These are phyloP conservation scores for Ustilago esculenta DNA, from an alignment of 1,284 basidiomycete genomes.

Conservation along the genomic window DNA sequence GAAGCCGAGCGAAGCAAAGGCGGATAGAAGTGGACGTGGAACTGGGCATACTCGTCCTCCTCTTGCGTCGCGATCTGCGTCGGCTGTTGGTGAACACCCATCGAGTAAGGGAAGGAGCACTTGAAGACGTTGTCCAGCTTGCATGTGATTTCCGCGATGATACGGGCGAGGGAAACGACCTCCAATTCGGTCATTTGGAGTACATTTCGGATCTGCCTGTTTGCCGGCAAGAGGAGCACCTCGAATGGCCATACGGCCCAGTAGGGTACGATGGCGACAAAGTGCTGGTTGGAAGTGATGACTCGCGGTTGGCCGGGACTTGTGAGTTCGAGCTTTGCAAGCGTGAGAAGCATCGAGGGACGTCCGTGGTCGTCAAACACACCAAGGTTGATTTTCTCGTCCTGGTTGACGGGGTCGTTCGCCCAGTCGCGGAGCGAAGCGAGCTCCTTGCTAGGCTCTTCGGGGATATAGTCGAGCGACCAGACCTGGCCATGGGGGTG, in stretches of 20 bases:
- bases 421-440: slow-evolving; percentile 53
- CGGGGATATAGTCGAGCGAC: slow-evolving; percentile 70
- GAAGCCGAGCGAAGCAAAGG: slow-evolving; percentile 83
- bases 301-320: slow-evolving; percentile 73
- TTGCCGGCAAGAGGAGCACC: slow-evolving; percentile 70
- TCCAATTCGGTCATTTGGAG: slow-evolving; percentile 51
- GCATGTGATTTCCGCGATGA: slow-evolving; percentile 60
- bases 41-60: slow-evolving; percentile 72
- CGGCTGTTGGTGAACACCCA: slow-evolving; percentile 83
- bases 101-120: slow-evolving; percentile 92
- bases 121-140: slow-evolving; percentile 66
- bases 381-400: slow-evolving; percentile 29
- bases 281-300: slow-evolving; percentile 78
- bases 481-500: slow-evolving; percentile 95
- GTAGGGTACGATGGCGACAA: slow-evolving; percentile 89
- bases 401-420: slow-evolving; percentile 29
- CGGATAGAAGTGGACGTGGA: slow-evolving; percentile 90
- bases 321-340: slow-evolving; percentile 77
- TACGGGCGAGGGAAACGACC: slow-evolving; percentile 69
- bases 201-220: slow-evolving; percentile 54
- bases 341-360: slow-evolving; percentile 84
- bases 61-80: slow-evolving; percentile 71
- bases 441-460: slow-evolving; percentile 58
- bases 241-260: slow-evolving; percentile 98
- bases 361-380: slow-evolving; percentile 74